phyloP scores from a whole-genome alignment of 352 stramenopile species.

The Phytophthora pluvialis region DNA sequence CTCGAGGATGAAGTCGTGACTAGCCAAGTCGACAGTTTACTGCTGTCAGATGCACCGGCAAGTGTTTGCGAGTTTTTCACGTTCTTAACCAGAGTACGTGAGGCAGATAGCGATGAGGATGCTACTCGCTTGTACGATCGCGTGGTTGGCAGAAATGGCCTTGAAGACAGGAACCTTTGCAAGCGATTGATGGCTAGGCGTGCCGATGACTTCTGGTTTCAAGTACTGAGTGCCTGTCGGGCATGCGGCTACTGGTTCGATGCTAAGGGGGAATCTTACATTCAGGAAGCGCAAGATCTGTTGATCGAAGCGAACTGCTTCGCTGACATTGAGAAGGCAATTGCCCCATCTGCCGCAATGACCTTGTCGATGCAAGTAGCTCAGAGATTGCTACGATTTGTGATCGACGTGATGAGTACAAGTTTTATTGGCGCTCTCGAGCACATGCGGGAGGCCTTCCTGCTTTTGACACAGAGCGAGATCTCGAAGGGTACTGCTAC shows the following conservation, averaged over 20 bases:
- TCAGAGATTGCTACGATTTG: conserved; percentile 53
- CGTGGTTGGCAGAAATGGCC: not conserved
- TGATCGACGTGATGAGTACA: conserved; percentile 52
- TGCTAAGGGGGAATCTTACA: conserved; percentile 21
- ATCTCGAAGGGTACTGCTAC: not conserved
- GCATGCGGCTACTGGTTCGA: conserved; percentile 56
- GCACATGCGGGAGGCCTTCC: conserved; percentile 36
- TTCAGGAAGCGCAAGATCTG: conserved; percentile 56
- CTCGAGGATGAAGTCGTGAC: not conserved
- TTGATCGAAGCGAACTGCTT: conserved; percentile 43
- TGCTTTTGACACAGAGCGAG: conserved; percentile 15
- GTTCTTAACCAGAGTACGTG: conserved; percentile 17
- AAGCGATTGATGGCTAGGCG: conserved; percentile 5
- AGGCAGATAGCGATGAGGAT: not conserved
- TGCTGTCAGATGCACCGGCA: conserved; percentile 8
- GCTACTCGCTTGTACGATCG: conserved; percentile 1
- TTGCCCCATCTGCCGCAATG: conserved; percentile 2
- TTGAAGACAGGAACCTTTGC: conserved; percentile 3
- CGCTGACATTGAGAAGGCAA: conserved; percentile 24
- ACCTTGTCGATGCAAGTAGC: conserved; percentile 12
- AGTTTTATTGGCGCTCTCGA: conserved; percentile 69
- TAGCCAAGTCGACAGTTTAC: conserved; percentile 2
- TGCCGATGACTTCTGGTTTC: conserved; percentile 37
- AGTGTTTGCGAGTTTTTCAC: conserved; percentile 31
- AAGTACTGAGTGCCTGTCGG: conserved; percentile 39